phyloP scores from a whole-genome alignment of 208 protist genomes.

The Strigomonas culicis region DNA sequence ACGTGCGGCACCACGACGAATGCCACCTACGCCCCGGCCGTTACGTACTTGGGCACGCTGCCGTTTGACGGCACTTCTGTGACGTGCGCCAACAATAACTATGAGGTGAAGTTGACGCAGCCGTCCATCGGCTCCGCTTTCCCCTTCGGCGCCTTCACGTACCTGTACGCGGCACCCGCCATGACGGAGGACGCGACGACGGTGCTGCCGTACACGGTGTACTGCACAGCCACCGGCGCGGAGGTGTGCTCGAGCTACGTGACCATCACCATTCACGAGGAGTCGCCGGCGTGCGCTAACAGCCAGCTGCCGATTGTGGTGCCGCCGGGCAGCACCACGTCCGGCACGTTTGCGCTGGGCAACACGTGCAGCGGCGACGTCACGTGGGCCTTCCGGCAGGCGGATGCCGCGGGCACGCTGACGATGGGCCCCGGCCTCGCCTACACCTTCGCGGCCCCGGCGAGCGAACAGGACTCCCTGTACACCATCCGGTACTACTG shows the following conservation, averaged over 20 bases:
- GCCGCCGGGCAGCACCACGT: constrained; percentile 13
- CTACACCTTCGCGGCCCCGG: constrained; percentile 17
- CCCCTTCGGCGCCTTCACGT: constrained; percentile 22
- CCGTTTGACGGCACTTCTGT: constrained; percentile 26
- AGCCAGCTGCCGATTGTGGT: constrained; percentile 13
- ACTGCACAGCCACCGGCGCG: constrained; percentile 14
- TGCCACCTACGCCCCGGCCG: constrained; percentile 17
- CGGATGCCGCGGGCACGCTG: constrained; percentile 26
- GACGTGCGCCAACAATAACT: constrained; percentile 26
- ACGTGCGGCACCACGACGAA: constrained; percentile 4
- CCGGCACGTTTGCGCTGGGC: constrained; percentile 10
- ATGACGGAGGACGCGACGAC: constrained; percentile 9
- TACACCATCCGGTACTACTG: constrained; percentile 26
- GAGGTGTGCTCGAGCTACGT: constrained; percentile 32
- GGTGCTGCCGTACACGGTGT: constrained; percentile 18
- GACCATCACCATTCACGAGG: constrained; percentile 21
- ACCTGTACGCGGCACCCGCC: constrained; percentile 32
- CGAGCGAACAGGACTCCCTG: constrained; percentile 11
- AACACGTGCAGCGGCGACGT: constrained; percentile 10
- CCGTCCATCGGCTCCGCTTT: constrained; percentile 24
- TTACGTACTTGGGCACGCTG: constrained; percentile 16
- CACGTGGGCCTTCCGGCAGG: constrained; percentile 7
- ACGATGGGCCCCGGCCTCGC: constrained; percentile 33
- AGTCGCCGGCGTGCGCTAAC: constrained; percentile 16
- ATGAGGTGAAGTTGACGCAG: constrained; percentile 12